phyloP scores from a whole-genome alignment of 2,329 filamentous ascomycete species.

The Fusarium sp. region DNA sequence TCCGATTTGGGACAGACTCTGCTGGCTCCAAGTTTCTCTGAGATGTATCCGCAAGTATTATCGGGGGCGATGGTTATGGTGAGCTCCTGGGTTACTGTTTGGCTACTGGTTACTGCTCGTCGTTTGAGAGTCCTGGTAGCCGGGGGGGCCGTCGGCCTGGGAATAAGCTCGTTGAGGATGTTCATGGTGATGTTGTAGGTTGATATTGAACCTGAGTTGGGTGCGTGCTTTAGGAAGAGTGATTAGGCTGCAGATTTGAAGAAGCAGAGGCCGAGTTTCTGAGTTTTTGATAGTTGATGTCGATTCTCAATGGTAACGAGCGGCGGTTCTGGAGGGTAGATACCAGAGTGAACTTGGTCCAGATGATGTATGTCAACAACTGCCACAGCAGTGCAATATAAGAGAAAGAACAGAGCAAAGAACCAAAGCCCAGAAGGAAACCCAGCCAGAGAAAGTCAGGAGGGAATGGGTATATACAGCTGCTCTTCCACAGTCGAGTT shows the following conservation, averaged over 20 bases:
- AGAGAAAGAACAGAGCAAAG: background rate
- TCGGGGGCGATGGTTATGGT: constrained; percentile 11
- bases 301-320: background rate
- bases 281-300: background rate
- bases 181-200: background rate
- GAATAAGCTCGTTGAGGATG: constrained; percentile 1
- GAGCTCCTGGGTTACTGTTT: background rate
- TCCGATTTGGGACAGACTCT: constrained; percentile 6
- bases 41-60: constrained; percentile 26
- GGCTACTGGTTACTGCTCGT: constrained; percentile 5
- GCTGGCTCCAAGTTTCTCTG: constrained; percentile 17
- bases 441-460: background rate
- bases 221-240: background rate
- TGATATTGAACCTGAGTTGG: too few species aligned
- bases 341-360: background rate
- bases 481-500: background rate
- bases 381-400: background rate
- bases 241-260: background rate
- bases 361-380: background rate
- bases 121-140: constrained; percentile 7
- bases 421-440: background rate
- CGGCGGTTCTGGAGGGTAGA: too few species aligned
- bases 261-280: background rate
- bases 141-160: constrained; percentile 20
- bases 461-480: background rate